Conservation (phyloP, 164 flowering plant genomes). For the Warburgia ugandensis region DNA sequence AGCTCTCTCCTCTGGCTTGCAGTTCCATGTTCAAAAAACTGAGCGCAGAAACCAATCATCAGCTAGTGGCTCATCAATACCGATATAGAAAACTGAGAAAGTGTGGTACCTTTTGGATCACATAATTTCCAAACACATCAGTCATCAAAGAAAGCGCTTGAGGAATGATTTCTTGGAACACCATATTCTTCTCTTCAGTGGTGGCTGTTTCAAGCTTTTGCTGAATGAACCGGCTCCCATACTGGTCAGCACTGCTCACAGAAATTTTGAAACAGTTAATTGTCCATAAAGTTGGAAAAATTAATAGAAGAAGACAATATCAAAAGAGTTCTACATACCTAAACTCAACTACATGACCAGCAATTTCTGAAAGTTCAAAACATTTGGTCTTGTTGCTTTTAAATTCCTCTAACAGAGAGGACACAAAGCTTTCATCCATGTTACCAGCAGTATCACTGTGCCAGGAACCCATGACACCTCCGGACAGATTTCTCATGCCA, state of each 20-base stretch:
- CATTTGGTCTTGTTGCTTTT: constrained; percentile 81
- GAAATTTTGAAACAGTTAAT: constrained; percentile 5
- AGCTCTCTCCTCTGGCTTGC: constrained; percentile 66
- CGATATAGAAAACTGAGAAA: background rate
- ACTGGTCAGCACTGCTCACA: constrained; percentile 82
- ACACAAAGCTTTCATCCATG: constrained; percentile 54
- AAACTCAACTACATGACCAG: constrained; percentile 88
- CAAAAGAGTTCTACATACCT: constrained; percentile 34
- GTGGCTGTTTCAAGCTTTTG: constrained; percentile 96
- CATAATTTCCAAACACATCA: constrained; percentile 98
- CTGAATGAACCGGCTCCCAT: constrained; percentile 97
- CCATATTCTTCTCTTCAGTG: constrained; percentile 77
- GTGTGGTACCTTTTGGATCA: constrained; percentile 80
- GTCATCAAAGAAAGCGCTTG: constrained; percentile 86
- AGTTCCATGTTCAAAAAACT: constrained; percentile 89
- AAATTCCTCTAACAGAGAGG: constrained; percentile 78
- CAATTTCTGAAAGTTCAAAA: constrained; percentile 88
- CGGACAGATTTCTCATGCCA: constrained; percentile 60
- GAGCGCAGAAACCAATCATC: too few relatives aligned
- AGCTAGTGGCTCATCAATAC: too few relatives aligned
- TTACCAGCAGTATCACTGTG: constrained; percentile 41
- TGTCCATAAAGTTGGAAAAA: background rate
- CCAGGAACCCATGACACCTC: constrained; percentile 65
- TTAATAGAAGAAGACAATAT: background rate
- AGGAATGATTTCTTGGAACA: constrained; percentile 84